Evolutionary conservation across 345 rosid genomes (phyloP).

Genomic region (Populus ilicifolia): DNA sequence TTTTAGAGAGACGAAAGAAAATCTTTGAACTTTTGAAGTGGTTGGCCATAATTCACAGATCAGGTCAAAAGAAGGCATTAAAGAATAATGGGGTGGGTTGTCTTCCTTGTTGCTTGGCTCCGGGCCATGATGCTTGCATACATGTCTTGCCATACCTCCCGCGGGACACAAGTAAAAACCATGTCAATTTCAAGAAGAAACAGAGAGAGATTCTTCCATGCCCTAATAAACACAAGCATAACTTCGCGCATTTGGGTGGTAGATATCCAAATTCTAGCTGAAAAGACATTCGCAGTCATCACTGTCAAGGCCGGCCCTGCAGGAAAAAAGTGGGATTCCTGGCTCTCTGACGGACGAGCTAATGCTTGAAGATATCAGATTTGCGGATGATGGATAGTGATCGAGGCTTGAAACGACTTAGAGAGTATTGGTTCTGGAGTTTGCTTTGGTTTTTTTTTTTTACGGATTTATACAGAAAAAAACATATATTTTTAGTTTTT

Average conservation of each 20-base stretch:
- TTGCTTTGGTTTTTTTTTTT: no score
- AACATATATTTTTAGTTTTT: no score
- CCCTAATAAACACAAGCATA: background rate
- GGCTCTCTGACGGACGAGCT: no score
- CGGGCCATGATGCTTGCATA: background rate
- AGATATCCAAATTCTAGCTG: background rate
- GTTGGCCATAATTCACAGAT: background rate
- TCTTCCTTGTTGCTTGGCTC: background rate
- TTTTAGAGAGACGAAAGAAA: background rate
- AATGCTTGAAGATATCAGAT: no score
- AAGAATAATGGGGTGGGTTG: background rate
- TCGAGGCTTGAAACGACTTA: no score
- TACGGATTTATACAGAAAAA: no score
- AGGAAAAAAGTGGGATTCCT: no score
- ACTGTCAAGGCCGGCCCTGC: background rate
- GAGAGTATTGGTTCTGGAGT: no score
- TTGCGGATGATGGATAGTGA: no score
- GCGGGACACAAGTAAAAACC: background rate
- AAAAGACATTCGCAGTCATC: background rate
- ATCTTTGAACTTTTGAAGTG: background rate
- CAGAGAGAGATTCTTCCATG: background rate
- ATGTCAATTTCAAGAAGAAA: background rate
- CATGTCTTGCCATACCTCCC: background rate
- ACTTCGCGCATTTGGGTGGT: constrained; percentile 14
- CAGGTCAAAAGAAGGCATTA: background rate